Evolutionary conservation across 768 basidiomycete species (phyloP).

Genomic region (Trametes gibbosa): DNA sequence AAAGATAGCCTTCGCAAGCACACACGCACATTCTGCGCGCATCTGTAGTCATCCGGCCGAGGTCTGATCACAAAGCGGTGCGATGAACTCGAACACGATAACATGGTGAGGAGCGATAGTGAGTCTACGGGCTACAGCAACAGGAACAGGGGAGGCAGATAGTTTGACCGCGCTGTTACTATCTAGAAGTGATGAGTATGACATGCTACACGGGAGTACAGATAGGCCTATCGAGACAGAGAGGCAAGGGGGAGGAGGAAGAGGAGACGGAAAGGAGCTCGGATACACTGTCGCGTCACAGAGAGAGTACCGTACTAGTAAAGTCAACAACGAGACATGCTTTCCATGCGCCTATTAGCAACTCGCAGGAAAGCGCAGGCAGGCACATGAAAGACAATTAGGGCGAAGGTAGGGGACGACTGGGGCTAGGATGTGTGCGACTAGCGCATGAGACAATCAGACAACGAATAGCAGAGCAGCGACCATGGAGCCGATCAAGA

Average conservation of each 20-base stretch:
- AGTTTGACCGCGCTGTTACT: not conserved
- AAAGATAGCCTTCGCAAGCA: not conserved
- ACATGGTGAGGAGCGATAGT: not conserved
- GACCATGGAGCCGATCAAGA: slow-evolving; percentile 6
- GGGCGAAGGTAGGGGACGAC: not conserved
- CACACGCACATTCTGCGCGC: not conserved
- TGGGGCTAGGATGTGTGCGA: not conserved
- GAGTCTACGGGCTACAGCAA: not conserved
- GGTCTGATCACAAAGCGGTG: no score
- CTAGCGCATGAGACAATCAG: slow-evolving; percentile 8
- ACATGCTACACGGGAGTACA: slow-evolving; percentile 7
- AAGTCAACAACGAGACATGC: not conserved
- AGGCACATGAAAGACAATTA: not conserved
- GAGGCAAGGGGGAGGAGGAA: not conserved
- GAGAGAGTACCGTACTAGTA: no score
- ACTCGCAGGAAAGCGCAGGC: not conserved
- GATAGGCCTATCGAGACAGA: not conserved
- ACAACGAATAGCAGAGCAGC: not conserved
- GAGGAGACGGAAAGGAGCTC: not conserved
- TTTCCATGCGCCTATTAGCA: not conserved
- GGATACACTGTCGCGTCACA: no score
- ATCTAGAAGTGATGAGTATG: slow-evolving; percentile 2
- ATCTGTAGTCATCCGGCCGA: no score
- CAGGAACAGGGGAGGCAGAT: not conserved
- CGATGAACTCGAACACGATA: not conserved